Conservation (phyloP, 352 stramenopile species). For the Pilasporangium apinafurcum region DNA sequence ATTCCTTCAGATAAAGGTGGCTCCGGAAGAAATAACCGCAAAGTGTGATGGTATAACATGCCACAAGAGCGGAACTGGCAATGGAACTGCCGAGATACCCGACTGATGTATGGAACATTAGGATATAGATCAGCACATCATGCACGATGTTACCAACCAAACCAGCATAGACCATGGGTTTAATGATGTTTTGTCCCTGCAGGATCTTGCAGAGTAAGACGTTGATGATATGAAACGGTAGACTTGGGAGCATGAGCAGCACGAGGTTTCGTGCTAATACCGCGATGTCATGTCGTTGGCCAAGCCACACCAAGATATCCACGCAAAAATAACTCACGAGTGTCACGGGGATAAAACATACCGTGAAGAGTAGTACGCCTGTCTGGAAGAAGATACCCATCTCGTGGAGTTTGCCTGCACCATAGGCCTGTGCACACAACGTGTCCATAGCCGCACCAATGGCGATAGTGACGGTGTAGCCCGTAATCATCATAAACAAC, state of each 20-base stretch:
- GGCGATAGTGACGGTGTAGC: conserved; percentile 73
- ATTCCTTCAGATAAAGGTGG: conserved; percentile 60
- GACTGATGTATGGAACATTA: conserved; percentile 78
- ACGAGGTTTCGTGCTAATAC: conserved; percentile 60
- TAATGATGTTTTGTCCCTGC: conserved; percentile 82
- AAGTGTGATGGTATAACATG: conserved; percentile 59
- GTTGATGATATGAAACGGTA: conserved; percentile 82
- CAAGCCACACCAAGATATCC: conserved; percentile 63
- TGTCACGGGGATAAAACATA: conserved; percentile 52
- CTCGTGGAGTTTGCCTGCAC: conserved; percentile 77
- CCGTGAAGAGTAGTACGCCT: conserved; percentile 56
- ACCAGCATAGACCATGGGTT: conserved; percentile 74
- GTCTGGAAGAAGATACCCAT: conserved; percentile 88
- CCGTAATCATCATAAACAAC: conserved; percentile 84
- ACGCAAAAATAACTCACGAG: conserved; percentile 73
- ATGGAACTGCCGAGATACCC: conserved; percentile 78
- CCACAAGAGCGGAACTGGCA: conserved; percentile 43
- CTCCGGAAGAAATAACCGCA: conserved; percentile 60
- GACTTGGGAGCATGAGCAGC: conserved; percentile 59
- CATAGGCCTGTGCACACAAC: conserved; percentile 77
- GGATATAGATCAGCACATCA: conserved; percentile 68
- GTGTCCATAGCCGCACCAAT: conserved; percentile 88
- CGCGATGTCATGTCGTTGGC: conserved; percentile 63
- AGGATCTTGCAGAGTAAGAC: conserved; percentile 78
- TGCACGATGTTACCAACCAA: conserved; percentile 80